phyloP scores from a whole-genome alignment of 768 basidiomycete genomes.

The Rubroboletus satanas region DNA sequence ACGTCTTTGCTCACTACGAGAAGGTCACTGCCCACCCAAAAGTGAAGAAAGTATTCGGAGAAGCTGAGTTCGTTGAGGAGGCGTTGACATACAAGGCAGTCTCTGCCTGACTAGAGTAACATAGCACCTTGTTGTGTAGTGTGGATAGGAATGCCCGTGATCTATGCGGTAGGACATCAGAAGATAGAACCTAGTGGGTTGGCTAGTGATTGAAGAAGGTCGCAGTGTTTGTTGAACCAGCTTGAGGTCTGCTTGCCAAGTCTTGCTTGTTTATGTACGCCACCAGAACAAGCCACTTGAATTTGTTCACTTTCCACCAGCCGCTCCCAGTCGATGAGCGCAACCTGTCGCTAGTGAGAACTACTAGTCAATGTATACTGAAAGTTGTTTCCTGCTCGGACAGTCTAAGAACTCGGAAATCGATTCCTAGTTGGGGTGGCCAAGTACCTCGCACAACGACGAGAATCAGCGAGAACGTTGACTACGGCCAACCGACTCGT shows the following conservation, averaged over 20 bases:
- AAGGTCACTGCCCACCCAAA: slow-evolving; percentile 18
- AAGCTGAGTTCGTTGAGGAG: slow-evolving; percentile 18
- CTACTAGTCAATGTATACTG: neutral
- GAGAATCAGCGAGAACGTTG: neutral
- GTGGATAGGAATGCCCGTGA: neutral
- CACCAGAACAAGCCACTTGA: neutral
- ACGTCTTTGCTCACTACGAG: slow-evolving; percentile 25
- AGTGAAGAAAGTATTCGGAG: slow-evolving; percentile 18
- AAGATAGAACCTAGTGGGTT: neutral
- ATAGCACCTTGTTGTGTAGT: neutral
- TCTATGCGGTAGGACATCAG: neutral
- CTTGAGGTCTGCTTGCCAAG: no score
- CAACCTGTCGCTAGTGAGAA: neutral
- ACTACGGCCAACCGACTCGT: neutral
- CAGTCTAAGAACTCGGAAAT: neutral
- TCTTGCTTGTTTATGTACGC: slow-evolving; percentile 6
- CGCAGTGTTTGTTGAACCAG: no score
- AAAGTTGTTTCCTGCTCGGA: neutral
- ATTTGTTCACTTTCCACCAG: neutral
- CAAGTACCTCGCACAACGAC: neutral
- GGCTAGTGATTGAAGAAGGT: no score
- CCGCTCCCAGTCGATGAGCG: neutral
- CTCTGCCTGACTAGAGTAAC: neutral
- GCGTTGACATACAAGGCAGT: slow-evolving; percentile 10
- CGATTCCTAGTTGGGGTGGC: neutral